Percentiles rank a stretch among this genome's conserved stretches.
These are phyloP conservation scores for Calocybe gambosa DNA, from an alignment of 1,284 basidiomycete genomes.

Conservation along the genomic window DNA sequence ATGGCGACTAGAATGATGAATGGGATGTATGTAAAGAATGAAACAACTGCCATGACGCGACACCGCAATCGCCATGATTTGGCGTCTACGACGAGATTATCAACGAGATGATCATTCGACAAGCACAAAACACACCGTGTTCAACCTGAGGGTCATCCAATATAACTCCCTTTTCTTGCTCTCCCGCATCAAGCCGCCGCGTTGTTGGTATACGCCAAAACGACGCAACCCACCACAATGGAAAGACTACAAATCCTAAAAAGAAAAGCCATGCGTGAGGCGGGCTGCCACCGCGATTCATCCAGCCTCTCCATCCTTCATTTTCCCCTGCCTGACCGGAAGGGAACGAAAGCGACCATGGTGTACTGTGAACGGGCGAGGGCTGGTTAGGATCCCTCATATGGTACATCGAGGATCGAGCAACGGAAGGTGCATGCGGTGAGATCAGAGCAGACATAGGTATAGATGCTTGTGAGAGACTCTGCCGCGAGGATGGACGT, in stretches of 20 bases:
- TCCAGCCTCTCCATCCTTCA: slow-evolving; percentile 33
- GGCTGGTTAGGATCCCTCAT: slow-evolving; percentile 75
- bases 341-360: slow-evolving; percentile 52
- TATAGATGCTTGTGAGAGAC: slow-evolving; percentile 62
- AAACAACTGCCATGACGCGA: slow-evolving; percentile 60
- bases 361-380: slow-evolving; percentile 46
- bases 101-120: not conserved
- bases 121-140: slow-evolving; percentile 43
- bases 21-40: slow-evolving; percentile 69
- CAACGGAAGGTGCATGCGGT: slow-evolving; percentile 67
- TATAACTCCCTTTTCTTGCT: slow-evolving; percentile 63
- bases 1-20: slow-evolving; percentile 68
- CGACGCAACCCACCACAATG: slow-evolving; percentile 72
- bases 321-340: slow-evolving; percentile 19
- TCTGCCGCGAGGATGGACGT: slow-evolving; percentile 37
- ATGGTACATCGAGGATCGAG: slow-evolving; percentile 53
- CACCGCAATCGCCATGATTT: slow-evolving; percentile 66
- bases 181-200: slow-evolving; percentile 49
- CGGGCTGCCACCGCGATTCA: slow-evolving; percentile 58
- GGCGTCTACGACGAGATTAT: slow-evolving; percentile 42
- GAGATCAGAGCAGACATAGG: slow-evolving; percentile 70
- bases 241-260: slow-evolving; percentile 65
- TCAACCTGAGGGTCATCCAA: slow-evolving; percentile 76
- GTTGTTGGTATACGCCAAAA: slow-evolving; percentile 56
- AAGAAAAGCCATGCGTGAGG: slow-evolving; percentile 73